Percentiles rank a stretch among this genome's conserved stretches.
phyloP scores from a whole-genome alignment of 352 stramenopile species.

The Aphanomyces astaci region DNA sequence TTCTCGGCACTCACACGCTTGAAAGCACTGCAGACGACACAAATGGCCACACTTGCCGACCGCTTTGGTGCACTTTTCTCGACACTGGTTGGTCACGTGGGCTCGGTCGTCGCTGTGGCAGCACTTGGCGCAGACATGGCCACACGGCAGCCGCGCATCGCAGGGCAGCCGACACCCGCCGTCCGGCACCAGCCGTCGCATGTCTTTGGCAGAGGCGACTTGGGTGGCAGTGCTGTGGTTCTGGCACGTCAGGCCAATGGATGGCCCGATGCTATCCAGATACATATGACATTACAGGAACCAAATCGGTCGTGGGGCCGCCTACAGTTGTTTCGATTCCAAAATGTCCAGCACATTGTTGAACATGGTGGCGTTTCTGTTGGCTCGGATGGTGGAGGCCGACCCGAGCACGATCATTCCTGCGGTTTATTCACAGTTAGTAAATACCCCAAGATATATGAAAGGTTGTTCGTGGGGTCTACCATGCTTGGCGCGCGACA shows the following conservation, averaged over 20 bases:
- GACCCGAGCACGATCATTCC: slow-evolving; percentile 49
- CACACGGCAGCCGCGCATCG: slow-evolving; percentile 40
- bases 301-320: background rate
- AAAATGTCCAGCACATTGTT: slow-evolving; percentile 50
- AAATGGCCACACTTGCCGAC: slow-evolving; percentile 18
- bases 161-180: slow-evolving; percentile 58
- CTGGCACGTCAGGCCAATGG: slow-evolving; percentile 32
- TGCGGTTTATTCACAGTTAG: background rate
- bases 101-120: slow-evolving; percentile 16
- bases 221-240: slow-evolving; percentile 36
- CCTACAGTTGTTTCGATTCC: slow-evolving; percentile 33
- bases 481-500: slow-evolving; percentile 50
- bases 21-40: slow-evolving; percentile 8
- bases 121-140: slow-evolving; percentile 32
- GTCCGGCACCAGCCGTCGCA: slow-evolving; percentile 48
- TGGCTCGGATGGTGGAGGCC: slow-evolving; percentile 33
- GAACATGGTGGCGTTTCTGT: slow-evolving; percentile 39
- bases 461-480: no score
- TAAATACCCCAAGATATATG: background rate
- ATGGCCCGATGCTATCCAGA: background rate
- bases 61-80: slow-evolving; percentile 7
- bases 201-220: slow-evolving; percentile 31
- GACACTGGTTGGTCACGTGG: slow-evolving; percentile 7
- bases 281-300: background rate
- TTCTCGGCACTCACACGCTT: background rate